Base-by-base conservation (phyloP, 1,284 basidiomycete species). In the Ceratobasidium sp. region DNA sequence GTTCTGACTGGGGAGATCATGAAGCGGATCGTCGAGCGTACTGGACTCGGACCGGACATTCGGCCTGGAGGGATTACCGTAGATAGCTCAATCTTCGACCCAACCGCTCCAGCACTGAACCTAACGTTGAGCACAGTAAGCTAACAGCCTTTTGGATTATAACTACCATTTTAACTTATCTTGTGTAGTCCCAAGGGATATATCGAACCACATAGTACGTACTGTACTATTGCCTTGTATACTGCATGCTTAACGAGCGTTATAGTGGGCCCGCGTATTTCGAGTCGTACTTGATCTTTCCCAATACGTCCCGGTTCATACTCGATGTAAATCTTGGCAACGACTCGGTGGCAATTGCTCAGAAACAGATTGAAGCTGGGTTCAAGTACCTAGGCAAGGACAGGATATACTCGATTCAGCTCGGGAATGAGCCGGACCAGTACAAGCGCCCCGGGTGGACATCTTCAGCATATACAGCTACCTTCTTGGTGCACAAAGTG, bases 391-490 rank as follows among this genome's bases (percentile, higher is more conserved):
- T 86, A 39, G 84, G 85, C 2, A 82, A 82, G 81, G 81, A 85
- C 61, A 67, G 83, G 46, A 84, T 86, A 51, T 82, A 82, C n/a
- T 82, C 84, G 7, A 67, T 86, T 1, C 84, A 85, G 80, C 77
- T 86, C 49, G 85, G 85, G 10, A 86, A 86, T 71, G 85, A 86
- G 81, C 82, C 85, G n/a, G 85, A 86, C 75, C 85, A 86, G n/a
- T n/a, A n/a, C n/a, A 83, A 84, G 39, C 84, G 84, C 1, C 76
- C 81, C 0, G 82, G 80, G 12, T 86, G 85, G 85, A 73, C 81
- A 7, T 84, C 83, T 0, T 70, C 81, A 6, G 84, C 83, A 42
- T 86, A 85, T 77, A 84, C 84, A 0, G 80, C 82, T 1, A 82
- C 83, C 56, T 86, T 84, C 63, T 79, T 85, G 68, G 84, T 85